A percentile compares a stretch with the other conserved stretches of the same genome.
These are phyloP conservation scores for Kitagawia praeruptora DNA, from an alignment of 129 eudicot genomes.

Conservation along the genomic window DNA sequence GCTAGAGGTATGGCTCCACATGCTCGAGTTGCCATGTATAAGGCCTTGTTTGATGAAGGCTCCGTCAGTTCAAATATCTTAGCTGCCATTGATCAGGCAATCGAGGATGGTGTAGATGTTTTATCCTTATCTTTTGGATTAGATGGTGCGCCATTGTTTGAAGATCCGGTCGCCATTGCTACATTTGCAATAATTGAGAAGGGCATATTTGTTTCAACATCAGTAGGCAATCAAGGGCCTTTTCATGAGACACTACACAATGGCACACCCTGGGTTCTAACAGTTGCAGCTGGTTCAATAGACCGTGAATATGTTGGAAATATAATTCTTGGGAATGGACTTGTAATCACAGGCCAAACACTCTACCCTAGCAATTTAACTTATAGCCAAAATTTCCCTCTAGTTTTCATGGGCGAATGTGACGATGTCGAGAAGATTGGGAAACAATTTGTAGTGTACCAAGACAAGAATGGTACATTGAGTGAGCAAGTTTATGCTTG, in stretches of 20 bases:
- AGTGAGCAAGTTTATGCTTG: slow-evolving; percentile 32
- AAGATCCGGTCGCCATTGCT: slow-evolving; percentile 62
- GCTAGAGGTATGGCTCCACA: slow-evolving; percentile 57
- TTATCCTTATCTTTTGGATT: slow-evolving; percentile 57
- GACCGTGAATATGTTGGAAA: slow-evolving; percentile 50
- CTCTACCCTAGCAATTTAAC: slow-evolving; percentile 42
- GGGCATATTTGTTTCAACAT: slow-evolving; percentile 64
- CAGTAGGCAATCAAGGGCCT: slow-evolving; percentile 72
- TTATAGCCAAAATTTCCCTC: slow-evolving; percentile 6
- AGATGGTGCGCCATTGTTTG: slow-evolving; percentile 29
- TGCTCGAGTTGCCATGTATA: slow-evolving; percentile 65
- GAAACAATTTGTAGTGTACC: slow-evolving; percentile 46
- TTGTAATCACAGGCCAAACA: slow-evolving; percentile 34
- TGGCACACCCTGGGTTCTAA: slow-evolving; percentile 84
- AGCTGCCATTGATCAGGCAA: slow-evolving; percentile 80
- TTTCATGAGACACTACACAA: slow-evolving; percentile 42
- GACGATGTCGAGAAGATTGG: slow-evolving; percentile 22
- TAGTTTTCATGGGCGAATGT: slow-evolving; percentile 29
- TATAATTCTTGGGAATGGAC: slow-evolving; percentile 50
- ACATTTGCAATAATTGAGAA: slow-evolving; percentile 67
- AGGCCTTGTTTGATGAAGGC: slow-evolving; percentile 71
- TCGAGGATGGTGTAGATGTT: slow-evolving; percentile 62
- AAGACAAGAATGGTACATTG: slow-evolving; percentile 35
- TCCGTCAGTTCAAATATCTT: slow-evolving; percentile 38
- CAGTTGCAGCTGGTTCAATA: slow-evolving; percentile 65